A percentile compares a stretch with the other conserved stretches of the same genome.
phyloP scores from a whole-genome alignment of 1,284 basidiomycete species.

The Mycena sp. region DNA sequence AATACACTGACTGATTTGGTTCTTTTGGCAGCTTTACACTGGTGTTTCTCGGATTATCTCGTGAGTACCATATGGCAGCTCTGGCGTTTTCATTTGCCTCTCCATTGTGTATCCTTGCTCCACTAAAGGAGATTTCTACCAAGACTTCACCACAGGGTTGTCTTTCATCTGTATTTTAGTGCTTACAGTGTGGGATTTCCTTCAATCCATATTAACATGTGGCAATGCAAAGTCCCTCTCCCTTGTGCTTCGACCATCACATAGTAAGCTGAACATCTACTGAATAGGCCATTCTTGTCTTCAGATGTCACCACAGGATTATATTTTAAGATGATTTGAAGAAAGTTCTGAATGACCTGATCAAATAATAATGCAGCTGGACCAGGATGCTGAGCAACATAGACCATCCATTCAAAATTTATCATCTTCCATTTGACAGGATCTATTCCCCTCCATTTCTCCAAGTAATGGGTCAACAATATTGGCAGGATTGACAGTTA shows the following conservation, averaged over 20 bases:
- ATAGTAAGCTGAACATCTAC: background rate
- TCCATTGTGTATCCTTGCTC: too few relatives aligned
- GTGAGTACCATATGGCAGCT: too few relatives aligned
- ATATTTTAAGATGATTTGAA: background rate
- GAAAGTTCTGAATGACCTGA: background rate
- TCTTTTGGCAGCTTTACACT: too few relatives aligned
- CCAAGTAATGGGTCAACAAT: background rate
- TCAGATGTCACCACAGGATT: background rate
- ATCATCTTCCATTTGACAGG: background rate
- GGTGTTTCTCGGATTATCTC: too few relatives aligned
- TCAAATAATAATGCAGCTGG: background rate
- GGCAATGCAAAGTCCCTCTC: background rate
- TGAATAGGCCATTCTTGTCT: background rate
- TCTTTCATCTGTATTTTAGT: background rate
- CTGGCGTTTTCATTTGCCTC: too few relatives aligned
- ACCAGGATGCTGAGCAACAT: background rate
- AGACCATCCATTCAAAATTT: background rate
- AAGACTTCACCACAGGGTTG: too few relatives aligned
- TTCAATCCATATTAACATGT: background rate
- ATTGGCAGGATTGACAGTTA: slow-evolving; percentile 21
- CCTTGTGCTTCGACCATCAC: slow-evolving; percentile 2
- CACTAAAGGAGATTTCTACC: too few relatives aligned
- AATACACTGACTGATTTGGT: too few relatives aligned
- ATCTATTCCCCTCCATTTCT: background rate
- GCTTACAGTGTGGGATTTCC: background rate